Conservation (phyloP, 2,329 filamentous ascomycete genomes). For the Colletotrichum tofieldiae region DNA sequence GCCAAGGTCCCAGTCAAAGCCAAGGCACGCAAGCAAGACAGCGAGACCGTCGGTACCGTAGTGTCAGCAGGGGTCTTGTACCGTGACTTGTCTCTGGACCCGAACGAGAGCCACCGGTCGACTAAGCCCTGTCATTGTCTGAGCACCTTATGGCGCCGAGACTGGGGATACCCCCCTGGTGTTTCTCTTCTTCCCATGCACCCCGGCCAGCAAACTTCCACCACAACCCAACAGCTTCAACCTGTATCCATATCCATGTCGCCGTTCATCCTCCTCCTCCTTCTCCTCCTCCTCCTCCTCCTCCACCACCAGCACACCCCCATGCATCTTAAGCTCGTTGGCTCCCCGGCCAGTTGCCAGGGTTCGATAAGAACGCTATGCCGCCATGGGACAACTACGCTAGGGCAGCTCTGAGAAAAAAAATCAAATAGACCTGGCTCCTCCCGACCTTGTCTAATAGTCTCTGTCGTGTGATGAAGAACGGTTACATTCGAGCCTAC, state of each 20-base stretch:
- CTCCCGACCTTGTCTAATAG: conserved; percentile 36
- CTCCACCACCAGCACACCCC: conserved; percentile 34
- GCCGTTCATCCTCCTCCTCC: conserved; percentile 35
- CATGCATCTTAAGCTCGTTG: conserved; percentile 40
- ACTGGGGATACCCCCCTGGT: conserved; percentile 38
- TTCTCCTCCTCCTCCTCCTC: conserved; percentile 7
- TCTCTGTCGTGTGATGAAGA: conserved; percentile 31
- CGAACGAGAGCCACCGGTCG: conserved; percentile 36
- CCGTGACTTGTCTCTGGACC: conserved; percentile 32
- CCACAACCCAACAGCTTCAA: conserved; percentile 42
- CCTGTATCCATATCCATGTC: conserved; percentile 38
- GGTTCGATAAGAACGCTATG: conserved; percentile 43
- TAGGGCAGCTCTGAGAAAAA: conserved; percentile 37
- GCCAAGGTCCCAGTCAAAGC: conserved; percentile 32
- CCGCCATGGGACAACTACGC: conserved; percentile 41
- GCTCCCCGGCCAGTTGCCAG: conserved; percentile 39
- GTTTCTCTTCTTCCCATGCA: conserved; percentile 31
- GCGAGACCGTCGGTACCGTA: conserved; percentile 23
- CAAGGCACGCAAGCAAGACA: conserved; percentile 30
- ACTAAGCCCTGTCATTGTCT: conserved; percentile 44
- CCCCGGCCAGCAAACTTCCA: conserved; percentile 40
- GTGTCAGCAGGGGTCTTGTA: conserved; percentile 38
- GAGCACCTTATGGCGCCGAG: conserved; percentile 40
- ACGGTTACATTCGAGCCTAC: conserved; percentile 36
- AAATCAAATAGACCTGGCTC: conserved; percentile 43